Conservation (phyloP, 441 rosid species). For the Gossypium trilobum region DNA sequence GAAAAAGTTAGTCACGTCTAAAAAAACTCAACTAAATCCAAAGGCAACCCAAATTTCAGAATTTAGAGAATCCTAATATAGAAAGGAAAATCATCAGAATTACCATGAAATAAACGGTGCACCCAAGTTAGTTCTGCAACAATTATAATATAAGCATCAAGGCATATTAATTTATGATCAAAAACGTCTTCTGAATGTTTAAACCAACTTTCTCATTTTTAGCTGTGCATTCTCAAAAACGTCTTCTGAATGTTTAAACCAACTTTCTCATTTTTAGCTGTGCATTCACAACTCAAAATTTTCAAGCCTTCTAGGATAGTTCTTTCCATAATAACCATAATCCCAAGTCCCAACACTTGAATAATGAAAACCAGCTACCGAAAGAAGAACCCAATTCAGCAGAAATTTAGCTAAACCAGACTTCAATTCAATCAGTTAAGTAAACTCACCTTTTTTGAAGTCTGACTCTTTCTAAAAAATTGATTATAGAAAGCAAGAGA, state of each 20-base stretch:
- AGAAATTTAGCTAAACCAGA: not conserved
- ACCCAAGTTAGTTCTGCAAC: not conserved
- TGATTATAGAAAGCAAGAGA: slow-evolving; percentile 42
- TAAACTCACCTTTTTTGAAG: slow-evolving; percentile 22
- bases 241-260: not conserved
- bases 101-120: not conserved
- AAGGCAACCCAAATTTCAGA: not conserved
- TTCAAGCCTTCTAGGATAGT: not conserved
- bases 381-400: not conserved
- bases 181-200: not conserved
- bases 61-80: not conserved
- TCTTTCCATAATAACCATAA: not conserved
- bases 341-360: not conserved
- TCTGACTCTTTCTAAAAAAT: slow-evolving; percentile 18
- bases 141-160: not conserved
- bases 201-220: not conserved
- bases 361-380: not conserved
- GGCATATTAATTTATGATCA: not conserved
- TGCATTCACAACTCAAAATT: not conserved
- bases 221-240: slow-evolving; percentile 1
- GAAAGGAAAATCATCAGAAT: slow-evolving; percentile 4
- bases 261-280: not conserved
- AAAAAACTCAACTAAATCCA: not conserved
- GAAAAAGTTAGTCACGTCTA: not conserved
- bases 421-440: slow-evolving; percentile 12